Evolutionary conservation across 1,139 yeast species (phyloP), one percentile per base, ranked within the genome.

Genomic region (Schwanniomyces etchellsii): DNA sequence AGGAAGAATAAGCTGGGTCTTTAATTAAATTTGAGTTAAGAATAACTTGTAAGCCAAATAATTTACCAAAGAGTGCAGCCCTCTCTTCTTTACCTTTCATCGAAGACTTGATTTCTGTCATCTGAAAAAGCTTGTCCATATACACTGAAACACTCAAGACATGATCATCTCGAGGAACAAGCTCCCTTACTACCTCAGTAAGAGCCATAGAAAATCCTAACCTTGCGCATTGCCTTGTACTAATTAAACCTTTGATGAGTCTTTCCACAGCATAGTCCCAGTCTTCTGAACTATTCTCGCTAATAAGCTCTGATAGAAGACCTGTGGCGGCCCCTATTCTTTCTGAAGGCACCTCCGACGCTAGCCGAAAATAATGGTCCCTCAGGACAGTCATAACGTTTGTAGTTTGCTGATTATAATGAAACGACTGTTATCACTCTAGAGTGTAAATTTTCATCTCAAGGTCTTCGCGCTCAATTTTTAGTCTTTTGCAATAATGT

Each of bases 151-250:
- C 44, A 1, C 63, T 44, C 30, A 63, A 43, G 3, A 62, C 60
- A 36, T 58, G 52, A 10, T 42, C 44, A 2, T 43, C 28, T 10
- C 50, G 49, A 5, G 52, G 44, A 5, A 64, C 48, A n/a, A 71
- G 54, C 31, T 74, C 61, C 14, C 81, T 66, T 14, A 78, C 60
- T 2, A 86, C 64, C 52, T 91, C 97, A 1, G 91, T 77, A 28
- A 91, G 60, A 25, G 96, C 93, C 72, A 86, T 75, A 3, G 95
- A 84, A 46, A 82, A 89, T 2, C 98, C 98, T 26, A 84, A 60
- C 35, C 96, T 64, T 1, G 96, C 94, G 29, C 88, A 70, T 27
- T 84, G 95, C 47, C 93, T 73, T 13, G 88, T 73, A 9, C 95
- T 82, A 6, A 85, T 70, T 27, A 91, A 64, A 29, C 97, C 97